Percentiles rank a stretch among this genome's conserved stretches.
phyloP scores from a whole-genome alignment of 768 basidiomycete species.

The Podaxis sp. region DNA sequence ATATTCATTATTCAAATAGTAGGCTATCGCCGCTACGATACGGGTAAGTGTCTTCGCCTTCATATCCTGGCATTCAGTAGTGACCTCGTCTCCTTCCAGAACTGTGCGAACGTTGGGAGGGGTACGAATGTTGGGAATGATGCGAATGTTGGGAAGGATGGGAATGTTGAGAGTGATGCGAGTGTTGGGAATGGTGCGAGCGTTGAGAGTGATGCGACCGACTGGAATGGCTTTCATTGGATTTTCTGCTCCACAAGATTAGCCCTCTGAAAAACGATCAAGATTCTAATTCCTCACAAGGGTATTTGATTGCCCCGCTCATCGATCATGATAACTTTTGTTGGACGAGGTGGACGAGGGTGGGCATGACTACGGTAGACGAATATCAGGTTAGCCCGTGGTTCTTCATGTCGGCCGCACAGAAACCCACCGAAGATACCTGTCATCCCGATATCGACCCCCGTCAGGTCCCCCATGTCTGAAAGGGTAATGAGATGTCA shows the following conservation, averaged over 20 bases:
- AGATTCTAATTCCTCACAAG: slow-evolving; percentile 8
- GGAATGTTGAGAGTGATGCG: slow-evolving; percentile 6
- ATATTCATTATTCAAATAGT: not conserved
- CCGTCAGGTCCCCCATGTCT: slow-evolving; percentile 3
- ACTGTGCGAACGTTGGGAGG: slow-evolving; percentile 1
- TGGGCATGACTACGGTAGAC: not conserved
- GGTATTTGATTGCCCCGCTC: slow-evolving; percentile 20
- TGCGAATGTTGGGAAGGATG: slow-evolving; percentile 1
- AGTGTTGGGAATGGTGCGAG: slow-evolving; percentile 2
- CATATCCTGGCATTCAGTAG: not conserved
- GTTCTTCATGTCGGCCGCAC: not conserved
- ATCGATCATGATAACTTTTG: slow-evolving; percentile 19
- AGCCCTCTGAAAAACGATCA: not conserved
- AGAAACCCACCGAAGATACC: slow-evolving; percentile 9
- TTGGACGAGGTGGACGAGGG: slow-evolving; percentile 10
- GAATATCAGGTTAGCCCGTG: not conserved
- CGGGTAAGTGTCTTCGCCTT: not conserved
- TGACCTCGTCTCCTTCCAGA: slow-evolving; percentile 6
- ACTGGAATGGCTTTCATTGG: slow-evolving; percentile 10
- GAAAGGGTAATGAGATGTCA: not conserved
- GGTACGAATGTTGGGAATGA: slow-evolving; percentile 1
- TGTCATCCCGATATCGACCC: not conserved
- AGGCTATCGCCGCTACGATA: not conserved
- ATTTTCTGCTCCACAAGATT: not conserved
- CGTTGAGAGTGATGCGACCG: slow-evolving; percentile 12